Evolutionary conservation across 163 green algal genomes (phyloP), one percentile per base, ranked within the genome.

Genomic region (Scenedesmus sp.): DNA sequence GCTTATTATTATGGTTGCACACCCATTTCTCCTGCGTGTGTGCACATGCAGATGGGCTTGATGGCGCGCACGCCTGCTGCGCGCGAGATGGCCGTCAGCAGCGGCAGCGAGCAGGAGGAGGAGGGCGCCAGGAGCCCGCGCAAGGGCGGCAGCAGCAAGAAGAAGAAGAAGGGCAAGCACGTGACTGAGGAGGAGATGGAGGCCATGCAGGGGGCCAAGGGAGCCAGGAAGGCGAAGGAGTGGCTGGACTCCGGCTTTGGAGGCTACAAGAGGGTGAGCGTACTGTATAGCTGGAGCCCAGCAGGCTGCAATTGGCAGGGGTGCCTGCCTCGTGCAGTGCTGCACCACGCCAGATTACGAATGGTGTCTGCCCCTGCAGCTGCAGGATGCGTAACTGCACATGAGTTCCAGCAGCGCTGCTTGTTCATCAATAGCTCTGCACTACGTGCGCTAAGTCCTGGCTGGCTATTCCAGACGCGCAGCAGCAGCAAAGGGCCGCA

Each of bases 201-300:
- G 82, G 89, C 82, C 2, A 12, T 86, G 54, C 46, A 86, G 46
- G 57, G n/a, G n/a, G 83, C 82, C 15, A 89, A 90, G 82, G 89
- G 89, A 10, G 82, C 84, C 34, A 91, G 26, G 81, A 90, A 79
- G 88, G 91, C 84, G 67, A 82, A 54, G 12, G 84, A 92, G 56
- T 94, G 93, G 93, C 91, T 94, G 74, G 93, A 93, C 1, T 91
- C 83, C 0, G 88, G 84, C 74, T 94, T 94, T 88, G 76, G 56
- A 2, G 88, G 77, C 26, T 92, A 74, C 77, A 92, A 87, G 57
- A 57, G 26, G 62, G 88, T 92, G 20, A 67, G 88, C 16, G 81
- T 34, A 57, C 77, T 18, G 10, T 5, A 70, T 5, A 20, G 62
- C 62, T 70, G 62, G 34, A 46, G 34, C 34, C 62, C 62, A 70